Percentiles rank a stretch among this genome's conserved stretches.
Conservation (phyloP, 2,329 filamentous ascomycete species). For the Nemania sp. region DNA sequence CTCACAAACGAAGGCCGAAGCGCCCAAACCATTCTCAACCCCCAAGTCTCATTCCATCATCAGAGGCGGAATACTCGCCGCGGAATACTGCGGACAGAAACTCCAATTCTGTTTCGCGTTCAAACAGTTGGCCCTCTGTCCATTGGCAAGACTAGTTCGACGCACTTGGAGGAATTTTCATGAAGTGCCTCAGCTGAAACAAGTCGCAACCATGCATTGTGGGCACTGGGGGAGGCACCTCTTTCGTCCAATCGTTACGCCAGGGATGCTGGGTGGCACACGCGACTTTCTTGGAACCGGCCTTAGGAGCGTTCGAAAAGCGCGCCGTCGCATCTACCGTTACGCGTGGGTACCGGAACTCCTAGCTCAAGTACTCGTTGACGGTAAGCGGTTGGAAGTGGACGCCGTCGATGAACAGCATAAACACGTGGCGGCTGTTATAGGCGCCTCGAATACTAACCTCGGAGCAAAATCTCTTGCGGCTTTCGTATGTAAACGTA, state of each 20-base stretch:
- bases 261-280: constrained; percentile 41
- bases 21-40: neutral
- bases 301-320: constrained; percentile 42
- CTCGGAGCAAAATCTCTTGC: constrained; percentile 41
- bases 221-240: constrained; percentile 43
- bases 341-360: constrained; percentile 52
- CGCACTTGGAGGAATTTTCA: constrained; percentile 2
- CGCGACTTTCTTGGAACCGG: constrained; percentile 26
- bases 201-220: constrained; percentile 40
- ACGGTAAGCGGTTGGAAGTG: constrained; percentile 53
- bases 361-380: constrained; percentile 49
- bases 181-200: constrained; percentile 21
- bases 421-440: constrained; percentile 52
- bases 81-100: neutral
- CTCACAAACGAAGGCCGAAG: neutral
- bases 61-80: neutral
- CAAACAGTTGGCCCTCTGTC: neutral
- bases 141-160: neutral
- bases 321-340: constrained; percentile 43
- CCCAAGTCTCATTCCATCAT: neutral
- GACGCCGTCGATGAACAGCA: constrained; percentile 43
- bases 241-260: constrained; percentile 44
- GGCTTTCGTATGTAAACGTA: constrained; percentile 45
- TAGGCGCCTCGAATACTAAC: constrained; percentile 49
- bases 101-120: neutral